phyloP scores from a whole-genome alignment of 768 basidiomycete genomes.

The Cyclocybe cylindracea region DNA sequence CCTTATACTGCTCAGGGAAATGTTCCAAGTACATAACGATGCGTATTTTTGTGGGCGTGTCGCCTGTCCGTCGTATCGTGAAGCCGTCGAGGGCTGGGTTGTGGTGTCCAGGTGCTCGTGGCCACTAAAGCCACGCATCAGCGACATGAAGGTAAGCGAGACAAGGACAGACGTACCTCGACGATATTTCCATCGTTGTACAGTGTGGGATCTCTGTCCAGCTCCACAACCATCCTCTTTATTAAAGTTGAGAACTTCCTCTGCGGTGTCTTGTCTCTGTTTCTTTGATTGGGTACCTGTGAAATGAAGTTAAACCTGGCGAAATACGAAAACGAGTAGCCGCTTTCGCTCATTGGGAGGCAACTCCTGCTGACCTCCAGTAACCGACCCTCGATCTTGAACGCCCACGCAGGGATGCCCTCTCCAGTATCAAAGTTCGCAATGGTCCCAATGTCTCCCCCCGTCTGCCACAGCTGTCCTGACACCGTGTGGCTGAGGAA shows the following conservation, averaged over 20 bases:
- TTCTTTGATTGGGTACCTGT: constrained; percentile 61
- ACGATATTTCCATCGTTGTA: constrained; percentile 88
- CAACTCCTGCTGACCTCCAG: constrained; percentile 54
- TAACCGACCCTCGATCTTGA: constrained; percentile 86
- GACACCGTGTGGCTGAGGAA: constrained; percentile 89
- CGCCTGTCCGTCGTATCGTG: constrained; percentile 80
- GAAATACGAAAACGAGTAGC: not conserved
- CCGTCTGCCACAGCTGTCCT: constrained; percentile 80
- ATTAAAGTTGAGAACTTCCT: constrained; percentile 88
- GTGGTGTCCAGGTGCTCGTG: constrained; percentile 52
- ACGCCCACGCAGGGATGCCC: constrained; percentile 86
- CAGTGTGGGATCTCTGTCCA: constrained; percentile 79
- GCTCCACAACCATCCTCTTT: constrained; percentile 81
- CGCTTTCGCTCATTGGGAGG: too few relatives aligned
- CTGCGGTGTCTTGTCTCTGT: constrained; percentile 58
- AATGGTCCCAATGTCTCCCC: constrained; percentile 42
- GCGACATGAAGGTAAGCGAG: not conserved
- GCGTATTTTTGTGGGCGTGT: constrained; percentile 73
- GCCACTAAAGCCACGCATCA: constrained; percentile 50
- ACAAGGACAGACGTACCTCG: constrained; percentile 56
- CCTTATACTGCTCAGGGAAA: constrained; percentile 82
- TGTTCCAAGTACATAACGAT: constrained; percentile 88
- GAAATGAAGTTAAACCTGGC: not conserved
- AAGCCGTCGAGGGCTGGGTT: constrained; percentile 82
- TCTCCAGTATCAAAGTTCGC: constrained; percentile 79